Evolutionary conservation across 2,329 filamentous ascomycete genomes (phyloP).

Genomic region (Chrysoporthe cubensis): DNA sequence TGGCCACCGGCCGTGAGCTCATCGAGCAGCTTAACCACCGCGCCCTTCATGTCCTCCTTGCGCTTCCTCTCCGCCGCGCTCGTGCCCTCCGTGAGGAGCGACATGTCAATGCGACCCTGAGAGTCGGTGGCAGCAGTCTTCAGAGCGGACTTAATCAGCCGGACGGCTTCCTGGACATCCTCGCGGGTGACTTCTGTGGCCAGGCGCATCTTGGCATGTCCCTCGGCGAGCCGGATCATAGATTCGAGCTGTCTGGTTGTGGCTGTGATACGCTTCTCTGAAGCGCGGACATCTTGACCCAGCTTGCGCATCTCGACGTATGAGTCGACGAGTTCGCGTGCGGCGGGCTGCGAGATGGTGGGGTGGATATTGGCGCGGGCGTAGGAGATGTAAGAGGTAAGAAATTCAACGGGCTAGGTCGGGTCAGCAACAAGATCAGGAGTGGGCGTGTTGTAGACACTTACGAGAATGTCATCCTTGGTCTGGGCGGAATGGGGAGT

Average conservation of each 20-base stretch:
- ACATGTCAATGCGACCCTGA: conserved; percentile 95
- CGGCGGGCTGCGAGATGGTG: conserved; percentile 76
- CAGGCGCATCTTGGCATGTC: conserved; percentile 97
- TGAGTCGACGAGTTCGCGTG: conserved; percentile 79
- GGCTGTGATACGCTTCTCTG: conserved; percentile 95
- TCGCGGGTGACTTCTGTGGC: conserved; percentile 72
- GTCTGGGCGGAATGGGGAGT: conserved; percentile 81
- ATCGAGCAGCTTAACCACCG: conserved; percentile 75
- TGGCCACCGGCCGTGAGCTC: conserved; percentile 74
- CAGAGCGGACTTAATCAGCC: conserved; percentile 89
- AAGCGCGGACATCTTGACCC: conserved; percentile 81
- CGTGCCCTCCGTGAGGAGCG: conserved; percentile 90
- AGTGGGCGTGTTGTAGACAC: conserved; percentile 37
- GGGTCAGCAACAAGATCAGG: conserved; percentile 11
- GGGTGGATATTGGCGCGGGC: conserved; percentile 87
- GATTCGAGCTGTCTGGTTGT: conserved; percentile 96
- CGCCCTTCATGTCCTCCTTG: conserved; percentile 82
- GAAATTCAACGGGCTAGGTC: conserved; percentile 82
- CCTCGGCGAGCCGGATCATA: conserved; percentile 96
- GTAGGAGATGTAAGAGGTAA: conserved; percentile 97
- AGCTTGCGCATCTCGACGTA: conserved; percentile 97
- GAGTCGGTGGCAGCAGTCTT: conserved; percentile 97
- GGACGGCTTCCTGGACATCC: conserved; percentile 89
- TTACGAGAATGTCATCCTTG: conserved; percentile 77
- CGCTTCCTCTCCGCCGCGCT: conserved; percentile 83